Evolutionary conservation across 2,329 filamentous ascomycete genomes (phyloP), one percentile per base, ranked within the genome.

Genomic region (Ascocoryne sarcoides): DNA sequence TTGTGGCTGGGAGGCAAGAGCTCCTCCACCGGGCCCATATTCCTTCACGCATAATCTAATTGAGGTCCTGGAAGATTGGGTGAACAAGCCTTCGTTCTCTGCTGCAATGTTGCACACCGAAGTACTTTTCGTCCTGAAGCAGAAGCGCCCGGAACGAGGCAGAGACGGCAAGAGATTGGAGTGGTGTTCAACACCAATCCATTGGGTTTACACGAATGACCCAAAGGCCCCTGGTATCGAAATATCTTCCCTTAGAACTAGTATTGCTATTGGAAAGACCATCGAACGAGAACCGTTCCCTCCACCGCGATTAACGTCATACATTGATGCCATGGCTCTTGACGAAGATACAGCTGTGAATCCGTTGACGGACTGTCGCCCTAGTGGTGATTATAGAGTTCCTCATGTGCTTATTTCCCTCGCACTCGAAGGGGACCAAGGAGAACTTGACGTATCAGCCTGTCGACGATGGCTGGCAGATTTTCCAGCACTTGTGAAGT

Each of bases 151-250:
- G 15, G 70, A 47, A 29, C 33, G 75, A 47, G 66, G 69, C 42
- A 68, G 73, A 49, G 75, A 77, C 47, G 74, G 74, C 38, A 73
- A 69, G 56, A 65, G 69, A 14, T 74, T 75, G 34, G 73, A 77
- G 51, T 70, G 71, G 26, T 67, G 73, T 29, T 73, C 73, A 2
- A 77, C 74, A 0, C 73, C 74, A 0, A 71, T 77, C 4, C 74
- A 78, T 49, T 76, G 76, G 50, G 77, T 77, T 70, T 76, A 76
- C 72, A 77, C 74, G 2, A 65, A 71, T 14, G 75, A 77, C 43
- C 73, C 76, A 52, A 72, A 65, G 43, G 71, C 70, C 1, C 71
- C 71, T 0, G 76, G 73, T 41, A 77, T 78, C 32, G 73, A 77
- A 52, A 57, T 77, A 26, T 66, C 66, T 4, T 63, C 66, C 28